Base-by-base conservation (phyloP, 2,329 filamentous ascomycete species). In the Alternaria dauci region DNA sequence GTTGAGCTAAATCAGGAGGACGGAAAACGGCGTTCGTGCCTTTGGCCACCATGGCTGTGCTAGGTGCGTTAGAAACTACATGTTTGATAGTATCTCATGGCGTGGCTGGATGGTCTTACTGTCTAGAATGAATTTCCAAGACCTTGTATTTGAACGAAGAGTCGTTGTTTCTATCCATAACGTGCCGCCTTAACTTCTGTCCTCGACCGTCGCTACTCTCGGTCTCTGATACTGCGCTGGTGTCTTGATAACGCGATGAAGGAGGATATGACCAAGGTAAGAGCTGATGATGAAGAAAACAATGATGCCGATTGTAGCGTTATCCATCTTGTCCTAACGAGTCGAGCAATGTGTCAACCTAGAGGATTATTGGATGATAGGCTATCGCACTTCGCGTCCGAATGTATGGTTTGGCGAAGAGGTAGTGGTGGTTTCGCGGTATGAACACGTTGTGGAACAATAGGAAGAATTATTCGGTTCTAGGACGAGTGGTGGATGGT, bases 181-280 rank as follows among this genome's bases (percentile, higher is more conserved):
- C n/a, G 12, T 51, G 14, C 39, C 14, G n/a, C 23, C 3, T 32
- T 28, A 28, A 12, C 4, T n/a, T 5, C 14, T 26, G 7, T 20
- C 9, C 16, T 12, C 14, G 8, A 4, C 18, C 11, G 14, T 23
- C 6, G 14, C 20, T 18, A 8, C 32, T 8, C 20, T n/a, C 14
- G 46, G 30, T 18, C 52, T 55, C 12, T 46, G n/a, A 23, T 69
- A 67, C 52, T 64, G 56, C 38, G 66, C 62, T 2, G 59, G 66
- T 39, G 53, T 64, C 48, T 57, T 61, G 41, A 63, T 63, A 7
- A 69, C 58, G 30, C 57, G 57, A 42, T 65, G 67, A 1, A 69
- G 39, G 1, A 69, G 26, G 4, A 25, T 0, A 39, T 69, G 67
- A 14, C 65, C 67, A 4, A 60, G 14, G 1, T 48, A 54, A 0